Conservation (phyloP, 495 filamentous ascomycete genomes). For the Ramalina intermedia region DNA sequence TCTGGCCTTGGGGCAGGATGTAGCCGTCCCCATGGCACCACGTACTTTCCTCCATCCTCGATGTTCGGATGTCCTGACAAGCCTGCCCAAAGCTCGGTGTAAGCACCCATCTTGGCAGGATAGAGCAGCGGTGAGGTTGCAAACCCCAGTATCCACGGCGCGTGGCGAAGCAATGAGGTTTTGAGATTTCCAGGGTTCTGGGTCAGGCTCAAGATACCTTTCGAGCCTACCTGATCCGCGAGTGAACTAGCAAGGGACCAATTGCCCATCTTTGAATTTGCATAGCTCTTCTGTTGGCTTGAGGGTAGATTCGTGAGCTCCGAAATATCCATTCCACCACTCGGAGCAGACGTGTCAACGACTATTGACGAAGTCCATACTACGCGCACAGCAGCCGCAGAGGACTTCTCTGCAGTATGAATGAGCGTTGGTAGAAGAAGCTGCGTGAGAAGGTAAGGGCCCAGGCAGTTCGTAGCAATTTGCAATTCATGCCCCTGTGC, state of each 20-base stretch:
- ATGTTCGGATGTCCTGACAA: conserved; percentile 21
- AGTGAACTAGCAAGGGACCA: conserved; percentile 17
- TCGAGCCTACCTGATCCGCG: neutral
- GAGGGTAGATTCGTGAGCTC: conserved; percentile 5
- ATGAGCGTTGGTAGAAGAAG: conserved; percentile 19
- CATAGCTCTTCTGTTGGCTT: conserved; percentile 12
- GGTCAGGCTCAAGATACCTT: conserved; percentile 21
- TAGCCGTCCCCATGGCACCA: conserved; percentile 29
- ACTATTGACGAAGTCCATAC: conserved; percentile 20
- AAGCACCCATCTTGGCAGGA: conserved; percentile 20
- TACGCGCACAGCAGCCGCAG: conserved; percentile 19
- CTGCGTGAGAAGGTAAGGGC: conserved; percentile 22
- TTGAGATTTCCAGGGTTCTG: conserved; percentile 26
- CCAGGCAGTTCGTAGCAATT: conserved; percentile 27
- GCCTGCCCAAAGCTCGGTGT: conserved; percentile 29
- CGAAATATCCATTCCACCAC: conserved; percentile 14
- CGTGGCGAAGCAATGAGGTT: conserved; percentile 16
- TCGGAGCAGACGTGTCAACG: conserved; percentile 15
- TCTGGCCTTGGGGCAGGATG: conserved; percentile 19
- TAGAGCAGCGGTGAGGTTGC: conserved; percentile 17
- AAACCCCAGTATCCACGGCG: neutral
- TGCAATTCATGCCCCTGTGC: conserved; percentile 27
- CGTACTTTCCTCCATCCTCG: conserved; percentile 22
- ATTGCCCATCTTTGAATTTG: conserved; percentile 16
- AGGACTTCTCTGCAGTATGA: conserved; percentile 9